Percentiles rank a stretch among this genome's conserved stretches.
Evolutionary conservation across 305 asterid species (phyloP).

Genomic region (Coffea humblotiana): DNA sequence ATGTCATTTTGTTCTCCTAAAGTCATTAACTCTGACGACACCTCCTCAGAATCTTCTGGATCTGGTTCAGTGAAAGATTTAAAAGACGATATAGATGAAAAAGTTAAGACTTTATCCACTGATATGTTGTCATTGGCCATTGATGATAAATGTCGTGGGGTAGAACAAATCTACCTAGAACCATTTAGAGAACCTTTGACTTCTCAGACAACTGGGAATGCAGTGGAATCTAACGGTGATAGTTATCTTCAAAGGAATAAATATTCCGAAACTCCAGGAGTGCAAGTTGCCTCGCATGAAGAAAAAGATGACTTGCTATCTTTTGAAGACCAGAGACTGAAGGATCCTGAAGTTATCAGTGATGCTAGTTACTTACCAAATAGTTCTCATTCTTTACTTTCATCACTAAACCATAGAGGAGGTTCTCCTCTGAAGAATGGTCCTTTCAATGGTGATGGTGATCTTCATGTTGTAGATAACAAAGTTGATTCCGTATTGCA

Average conservation of each 20-base stretch:
- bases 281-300: constrained; percentile 33
- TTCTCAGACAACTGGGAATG: constrained; percentile 33
- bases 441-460: constrained; percentile 31
- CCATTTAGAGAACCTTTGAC: constrained; percentile 35
- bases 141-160: constrained; percentile 42
- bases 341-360: constrained; percentile 57
- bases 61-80: constrained; percentile 32
- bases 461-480: constrained; percentile 48
- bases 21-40: constrained; percentile 27
- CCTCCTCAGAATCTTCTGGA: constrained; percentile 37
- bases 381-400: constrained; percentile 33
- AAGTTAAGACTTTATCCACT: constrained; percentile 40
- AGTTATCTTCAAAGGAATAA: constrained; percentile 18
- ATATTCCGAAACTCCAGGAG: constrained; percentile 27
- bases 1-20: constrained; percentile 27
- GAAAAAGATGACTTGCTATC: constrained; percentile 53
- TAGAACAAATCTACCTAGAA: constrained; percentile 35
- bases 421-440: constrained; percentile 31
- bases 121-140: constrained; percentile 44
- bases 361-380: constrained; percentile 39
- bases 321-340: constrained; percentile 58
- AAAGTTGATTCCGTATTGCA: constrained; percentile 43
- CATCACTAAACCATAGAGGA: constrained; percentile 34
- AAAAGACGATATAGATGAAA: constrained; percentile 32
- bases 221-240: constrained; percentile 32